Percentiles rank a stretch among this genome's conserved stretches.
These are phyloP conservation scores for Allium fistulosum DNA, from an alignment of 106 monocot species.

Conservation along the genomic window DNA sequence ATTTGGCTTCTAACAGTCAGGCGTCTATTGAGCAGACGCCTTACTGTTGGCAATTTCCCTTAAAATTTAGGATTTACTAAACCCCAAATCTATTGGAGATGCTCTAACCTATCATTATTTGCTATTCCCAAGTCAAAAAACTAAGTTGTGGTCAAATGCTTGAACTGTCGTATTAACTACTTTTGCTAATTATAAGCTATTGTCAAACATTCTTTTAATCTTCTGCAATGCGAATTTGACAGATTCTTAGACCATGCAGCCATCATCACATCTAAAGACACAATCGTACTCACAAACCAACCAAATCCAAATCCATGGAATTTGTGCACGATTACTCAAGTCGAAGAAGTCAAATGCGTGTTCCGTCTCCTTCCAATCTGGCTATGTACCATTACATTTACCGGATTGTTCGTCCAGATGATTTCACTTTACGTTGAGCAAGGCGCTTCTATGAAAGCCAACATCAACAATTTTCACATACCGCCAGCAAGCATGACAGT, in stretches of 20 bases:
- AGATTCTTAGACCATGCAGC: slow-evolving; percentile 32
- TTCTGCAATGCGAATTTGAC: not conserved
- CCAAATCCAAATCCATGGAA: slow-evolving; percentile 1
- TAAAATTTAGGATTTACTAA: no score
- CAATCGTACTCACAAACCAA: not conserved
- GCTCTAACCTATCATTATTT: no score
- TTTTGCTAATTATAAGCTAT: no score
- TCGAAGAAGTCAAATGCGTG: slow-evolving; percentile 23
- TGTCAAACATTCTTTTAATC: no score
- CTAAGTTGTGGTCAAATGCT: no score
- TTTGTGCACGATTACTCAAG: slow-evolving; percentile 19
- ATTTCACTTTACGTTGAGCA: slow-evolving; percentile 7
- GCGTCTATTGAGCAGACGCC: no score
- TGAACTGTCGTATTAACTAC: no score
- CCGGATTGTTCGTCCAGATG: slow-evolving; percentile 5
- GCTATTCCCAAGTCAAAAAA: no score
- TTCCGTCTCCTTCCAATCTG: slow-evolving; percentile 8
- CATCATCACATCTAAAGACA: slow-evolving; percentile 11
- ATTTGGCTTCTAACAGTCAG: no score
- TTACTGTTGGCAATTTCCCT: no score
- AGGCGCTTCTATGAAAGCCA: slow-evolving; percentile 7
- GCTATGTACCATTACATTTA: slow-evolving; percentile 10
- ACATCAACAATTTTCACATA: not conserved
- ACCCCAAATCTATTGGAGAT: no score
- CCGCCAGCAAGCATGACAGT: slow-evolving; percentile 8